Evolutionary conservation across 495 filamentous ascomycete genomes (phyloP).

Genomic region (Pyrenula massariospora): DNA sequence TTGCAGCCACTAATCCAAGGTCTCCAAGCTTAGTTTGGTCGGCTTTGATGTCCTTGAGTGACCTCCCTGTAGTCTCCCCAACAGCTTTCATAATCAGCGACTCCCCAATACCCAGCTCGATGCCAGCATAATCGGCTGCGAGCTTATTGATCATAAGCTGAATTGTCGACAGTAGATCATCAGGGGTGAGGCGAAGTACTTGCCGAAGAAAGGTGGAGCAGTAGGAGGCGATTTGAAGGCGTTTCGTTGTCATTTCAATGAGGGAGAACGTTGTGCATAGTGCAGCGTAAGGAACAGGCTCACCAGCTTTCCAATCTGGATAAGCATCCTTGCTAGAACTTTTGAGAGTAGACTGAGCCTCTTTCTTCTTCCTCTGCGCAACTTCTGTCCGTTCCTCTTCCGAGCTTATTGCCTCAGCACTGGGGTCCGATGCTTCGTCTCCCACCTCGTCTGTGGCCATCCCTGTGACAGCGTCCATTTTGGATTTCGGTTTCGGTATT

Average conservation of each 20-base stretch:
- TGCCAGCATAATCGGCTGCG: constrained; percentile 88
- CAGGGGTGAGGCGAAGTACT: constrained; percentile 80
- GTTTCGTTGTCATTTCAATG: constrained; percentile 85
- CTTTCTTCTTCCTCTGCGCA: constrained; percentile 66
- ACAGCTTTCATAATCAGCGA: constrained; percentile 98
- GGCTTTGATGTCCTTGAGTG: constrained; percentile 72
- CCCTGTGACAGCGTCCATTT: constrained; percentile 22
- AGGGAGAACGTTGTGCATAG: constrained; percentile 90
- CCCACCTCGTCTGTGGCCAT: constrained; percentile 28
- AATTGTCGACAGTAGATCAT: constrained; percentile 76
- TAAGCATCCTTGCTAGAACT: constrained; percentile 64
- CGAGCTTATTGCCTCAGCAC: constrained; percentile 28
- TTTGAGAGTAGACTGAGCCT: constrained; percentile 67
- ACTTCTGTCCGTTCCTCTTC: constrained; percentile 68
- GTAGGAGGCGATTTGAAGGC: constrained; percentile 73
- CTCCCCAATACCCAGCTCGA: constrained; percentile 94
- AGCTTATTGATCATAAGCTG: constrained; percentile 97
- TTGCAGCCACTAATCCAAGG: constrained; percentile 85
- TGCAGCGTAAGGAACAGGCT: constrained; percentile 88
- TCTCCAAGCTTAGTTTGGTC: constrained; percentile 96
- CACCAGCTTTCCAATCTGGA: constrained; percentile 83
- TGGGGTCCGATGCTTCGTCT: constrained; percentile 35
- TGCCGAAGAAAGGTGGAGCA: constrained; percentile 87
- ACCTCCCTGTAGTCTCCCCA: constrained; percentile 84
- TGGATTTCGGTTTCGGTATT: constrained; percentile 18